phyloP scores from a whole-genome alignment of 257 asterid genomes.

The Fraxinus quadrangulata region DNA sequence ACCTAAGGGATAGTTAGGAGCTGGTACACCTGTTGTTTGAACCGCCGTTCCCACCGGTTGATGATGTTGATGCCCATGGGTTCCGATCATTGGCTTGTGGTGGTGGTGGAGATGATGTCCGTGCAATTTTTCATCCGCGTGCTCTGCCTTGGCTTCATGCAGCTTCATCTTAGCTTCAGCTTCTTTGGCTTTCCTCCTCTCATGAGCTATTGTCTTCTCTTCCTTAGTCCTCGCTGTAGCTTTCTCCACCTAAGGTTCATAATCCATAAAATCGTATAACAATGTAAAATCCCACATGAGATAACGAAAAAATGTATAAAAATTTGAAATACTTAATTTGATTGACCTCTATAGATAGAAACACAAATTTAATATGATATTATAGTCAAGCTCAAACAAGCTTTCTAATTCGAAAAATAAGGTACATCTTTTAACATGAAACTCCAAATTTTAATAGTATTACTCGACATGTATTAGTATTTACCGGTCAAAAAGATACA shows the following conservation, averaged over 20 bases:
- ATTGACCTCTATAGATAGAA: no score
- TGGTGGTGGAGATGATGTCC: constrained; percentile 35
- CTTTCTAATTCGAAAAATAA: no score
- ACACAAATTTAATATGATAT: no score
- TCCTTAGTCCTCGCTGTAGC: constrained; percentile 50
- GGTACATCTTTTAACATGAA: no score
- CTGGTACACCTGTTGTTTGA: constrained; percentile 33
- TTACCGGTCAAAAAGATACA: no score
- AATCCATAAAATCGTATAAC: not conserved
- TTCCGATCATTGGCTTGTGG: constrained; percentile 2
- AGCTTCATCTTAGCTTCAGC: constrained; percentile 76
- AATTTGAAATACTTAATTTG: no score
- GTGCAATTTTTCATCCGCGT: constrained; percentile 48
- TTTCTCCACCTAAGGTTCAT: constrained; percentile 48
- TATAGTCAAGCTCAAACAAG: no score
- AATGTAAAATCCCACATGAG: no score
- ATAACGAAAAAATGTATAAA: no score
- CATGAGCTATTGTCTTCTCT: constrained; percentile 56
- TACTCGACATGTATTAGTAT: no score
- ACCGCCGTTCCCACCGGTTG: constrained; percentile 23
- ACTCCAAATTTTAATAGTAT: no score
- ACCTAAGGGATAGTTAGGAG: constrained; percentile 44
- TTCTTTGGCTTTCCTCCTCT: constrained; percentile 66
- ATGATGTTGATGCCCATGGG: constrained; percentile 13
- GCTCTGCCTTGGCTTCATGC: constrained; percentile 62